Conservation (phyloP, 2,329 filamentous ascomycete species). For the Ceratocystis huliohia region DNA sequence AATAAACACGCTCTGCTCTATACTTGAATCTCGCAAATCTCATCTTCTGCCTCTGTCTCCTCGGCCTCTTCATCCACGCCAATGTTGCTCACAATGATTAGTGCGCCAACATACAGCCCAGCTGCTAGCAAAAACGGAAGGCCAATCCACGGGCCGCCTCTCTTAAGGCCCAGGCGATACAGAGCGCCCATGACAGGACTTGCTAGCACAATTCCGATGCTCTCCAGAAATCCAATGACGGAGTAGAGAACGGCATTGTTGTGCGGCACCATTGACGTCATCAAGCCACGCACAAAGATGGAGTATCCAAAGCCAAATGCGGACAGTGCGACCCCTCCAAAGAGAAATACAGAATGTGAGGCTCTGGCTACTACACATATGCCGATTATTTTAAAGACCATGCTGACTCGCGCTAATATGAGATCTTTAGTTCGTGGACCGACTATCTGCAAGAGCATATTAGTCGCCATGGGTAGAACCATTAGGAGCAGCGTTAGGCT, state of each 20-base stretch:
- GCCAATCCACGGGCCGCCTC: constrained; percentile 20
- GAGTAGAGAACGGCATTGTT: constrained; percentile 22
- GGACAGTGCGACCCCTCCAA: constrained; percentile 16
- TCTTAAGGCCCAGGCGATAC: constrained; percentile 20
- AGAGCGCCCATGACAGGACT: constrained; percentile 22
- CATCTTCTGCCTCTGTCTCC: neutral
- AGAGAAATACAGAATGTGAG: constrained; percentile 15
- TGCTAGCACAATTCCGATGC: constrained; percentile 20
- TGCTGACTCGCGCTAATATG: constrained; percentile 21
- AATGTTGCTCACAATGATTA: constrained; percentile 19
- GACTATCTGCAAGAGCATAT: constrained; percentile 8
- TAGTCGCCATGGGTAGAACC: constrained; percentile 13
- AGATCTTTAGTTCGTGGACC: constrained; percentile 19
- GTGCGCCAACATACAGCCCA: constrained; percentile 17
- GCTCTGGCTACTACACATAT: constrained; percentile 18
- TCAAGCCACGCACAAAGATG: constrained; percentile 21
- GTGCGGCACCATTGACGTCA: constrained; percentile 21
- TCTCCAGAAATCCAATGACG: constrained; percentile 22
- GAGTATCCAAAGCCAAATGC: constrained; percentile 20
- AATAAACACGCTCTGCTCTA: neutral
- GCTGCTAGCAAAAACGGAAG: constrained; percentile 21
- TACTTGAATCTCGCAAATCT: neutral
- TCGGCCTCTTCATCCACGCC: constrained; percentile 8
- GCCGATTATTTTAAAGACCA: constrained; percentile 22
- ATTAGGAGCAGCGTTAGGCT: constrained; percentile 17